A percentile compares a stretch with the other conserved stretches of the same genome.
These are phyloP conservation scores for Schoenoplectus tabernaemontani DNA, from an alignment of 202 grass and related monocot species.

Conservation along the genomic window DNA sequence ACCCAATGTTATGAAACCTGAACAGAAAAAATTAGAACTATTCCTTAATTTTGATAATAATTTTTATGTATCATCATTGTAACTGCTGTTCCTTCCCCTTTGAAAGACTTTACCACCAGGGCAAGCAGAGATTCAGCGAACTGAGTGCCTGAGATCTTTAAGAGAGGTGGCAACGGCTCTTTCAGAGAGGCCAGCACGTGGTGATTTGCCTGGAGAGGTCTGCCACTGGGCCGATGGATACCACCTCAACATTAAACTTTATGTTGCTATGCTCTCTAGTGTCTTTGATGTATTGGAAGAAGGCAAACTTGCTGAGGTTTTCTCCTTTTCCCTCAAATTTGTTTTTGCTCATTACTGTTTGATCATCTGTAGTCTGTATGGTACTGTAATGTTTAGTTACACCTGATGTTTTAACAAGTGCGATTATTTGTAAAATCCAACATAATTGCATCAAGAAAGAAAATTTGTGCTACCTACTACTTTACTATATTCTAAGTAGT, in stretches of 20 bases:
- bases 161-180: slow-evolving; percentile 71
- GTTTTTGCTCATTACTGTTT: background rate
- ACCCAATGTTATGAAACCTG: background rate
- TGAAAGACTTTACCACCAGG: slow-evolving; percentile 57
- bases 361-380: background rate
- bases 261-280: slow-evolving; percentile 88
- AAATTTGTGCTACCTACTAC: background rate
- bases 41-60: background rate
- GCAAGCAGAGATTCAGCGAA: slow-evolving; percentile 77
- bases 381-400: background rate
- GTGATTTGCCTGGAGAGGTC: slow-evolving; percentile 89
- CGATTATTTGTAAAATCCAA: background rate
- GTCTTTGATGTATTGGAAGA: slow-evolving; percentile 94
- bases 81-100: slow-evolving; percentile 20
- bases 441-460: background rate
- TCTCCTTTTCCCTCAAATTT: slow-evolving; percentile 14
- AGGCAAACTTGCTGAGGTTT: slow-evolving; percentile 85
- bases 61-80: background rate
- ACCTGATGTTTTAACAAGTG: background rate
- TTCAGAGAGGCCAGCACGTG: slow-evolving; percentile 80
- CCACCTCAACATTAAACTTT: slow-evolving; percentile 75
- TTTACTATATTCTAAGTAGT: background rate
- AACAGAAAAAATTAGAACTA: background rate
- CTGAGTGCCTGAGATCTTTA: slow-evolving; percentile 68
- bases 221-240: slow-evolving; percentile 99